Base-by-base conservation (phyloP, 768 basidiomycete species). In the Pleurotus djamor region DNA sequence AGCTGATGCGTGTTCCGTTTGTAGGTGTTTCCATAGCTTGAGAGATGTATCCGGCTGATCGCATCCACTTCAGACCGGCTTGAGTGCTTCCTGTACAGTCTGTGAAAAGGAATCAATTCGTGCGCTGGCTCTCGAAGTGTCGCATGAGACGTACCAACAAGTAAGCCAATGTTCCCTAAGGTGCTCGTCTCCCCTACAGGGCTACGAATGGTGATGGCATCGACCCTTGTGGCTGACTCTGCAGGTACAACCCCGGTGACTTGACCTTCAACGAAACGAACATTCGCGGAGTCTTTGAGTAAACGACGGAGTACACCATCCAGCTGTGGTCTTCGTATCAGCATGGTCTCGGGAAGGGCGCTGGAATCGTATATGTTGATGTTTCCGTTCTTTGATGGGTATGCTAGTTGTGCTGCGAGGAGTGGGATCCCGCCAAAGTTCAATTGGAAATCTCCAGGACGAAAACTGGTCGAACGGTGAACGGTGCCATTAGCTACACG, bases 61-160 rank as follows among this genome's bases (percentile, higher is more conserved):
- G 43, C 5, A 69, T 52, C 63, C 63, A 63, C 21, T 65, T 64
- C 2, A 64, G 59, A n/a, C 67, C 69, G 2, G 59, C 64, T 38
- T 64, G 65, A 13, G 59, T 60, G 9, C 56, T 34, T 2, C 67
- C 69, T 4, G 69, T 68, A 54, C 69, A 67, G 41, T 68, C 69
- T 68, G 32, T 68, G 32, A 4, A 9, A 32, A 5, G 17, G 32
- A 51, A 10, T 28, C 21, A 28, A 28, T 28, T 28, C 21, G 21
- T 28, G 21, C 21, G 21, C 21, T 28, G 21, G 21, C 21, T 28
- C 21, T 28, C 21, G 21, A 28, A 28, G 21, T 28, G 21, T 28
- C 21, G 21, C 5, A 13, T 12, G 7, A 28, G 17, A 32, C 50
- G 12, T 12, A 61, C 51, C 58, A 1, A 55, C 60, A 16, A 65